These are phyloP conservation scores for Elaeis oleifera DNA, from an alignment of 202 grass and related monocot genomes.

Conservation along the genomic window DNA sequence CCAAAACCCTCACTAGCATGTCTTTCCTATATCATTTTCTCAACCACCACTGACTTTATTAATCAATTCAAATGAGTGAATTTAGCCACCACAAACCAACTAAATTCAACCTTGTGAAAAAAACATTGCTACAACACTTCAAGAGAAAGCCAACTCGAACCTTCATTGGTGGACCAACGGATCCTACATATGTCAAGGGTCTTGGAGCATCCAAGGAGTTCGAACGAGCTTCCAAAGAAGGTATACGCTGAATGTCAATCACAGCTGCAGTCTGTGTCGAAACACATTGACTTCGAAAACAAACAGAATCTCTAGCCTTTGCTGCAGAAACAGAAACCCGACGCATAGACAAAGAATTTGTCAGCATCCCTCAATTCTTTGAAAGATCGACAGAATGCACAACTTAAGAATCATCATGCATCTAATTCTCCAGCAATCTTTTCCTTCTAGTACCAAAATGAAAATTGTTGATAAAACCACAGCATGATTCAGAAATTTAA, in stretches of 20 bases:
- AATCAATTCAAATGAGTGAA: too few relatives aligned
- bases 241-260: constrained; percentile 27
- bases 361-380: background rate
- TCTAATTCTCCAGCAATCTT: too few relatives aligned
- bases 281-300: constrained; percentile 6
- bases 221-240: constrained; percentile 6
- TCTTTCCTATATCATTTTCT: too few relatives aligned
- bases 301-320: constrained; percentile 10
- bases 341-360: background rate
- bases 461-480: too few relatives aligned
- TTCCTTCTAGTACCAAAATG: too few relatives aligned
- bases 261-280: constrained; percentile 16
- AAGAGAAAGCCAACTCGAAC: background rate
- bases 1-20: too few relatives aligned
- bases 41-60: too few relatives aligned
- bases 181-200: constrained; percentile 18
- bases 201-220: constrained; percentile 9
- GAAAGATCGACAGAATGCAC: too few relatives aligned
- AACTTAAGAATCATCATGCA: too few relatives aligned
- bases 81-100: too few relatives aligned
- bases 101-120: too few relatives aligned
- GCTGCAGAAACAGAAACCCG: background rate
- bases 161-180: constrained; percentile 18
- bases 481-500: too few relatives aligned
- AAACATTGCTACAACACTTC: background rate